Percentiles rank a stretch among this genome's conserved stretches.
Evolutionary conservation across 1,284 basidiomycete species (phyloP).

Genomic region (Ustilago shanxiensis): DNA sequence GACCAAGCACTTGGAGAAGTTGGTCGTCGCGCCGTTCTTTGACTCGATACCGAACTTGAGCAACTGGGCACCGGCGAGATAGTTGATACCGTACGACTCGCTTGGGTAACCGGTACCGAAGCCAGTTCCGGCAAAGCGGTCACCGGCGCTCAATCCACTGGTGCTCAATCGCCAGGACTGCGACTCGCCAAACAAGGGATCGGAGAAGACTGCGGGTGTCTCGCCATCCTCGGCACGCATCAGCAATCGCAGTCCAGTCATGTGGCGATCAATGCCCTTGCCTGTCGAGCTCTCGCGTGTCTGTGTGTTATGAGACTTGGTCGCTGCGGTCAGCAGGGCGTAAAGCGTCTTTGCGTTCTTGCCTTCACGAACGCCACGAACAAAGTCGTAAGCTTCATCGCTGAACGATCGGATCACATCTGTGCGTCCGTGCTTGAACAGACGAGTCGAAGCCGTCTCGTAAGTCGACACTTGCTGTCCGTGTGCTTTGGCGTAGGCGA

Average conservation of each 20-base stretch:
- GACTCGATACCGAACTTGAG: slow-evolving; percentile 97
- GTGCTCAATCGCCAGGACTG: slow-evolving; percentile 92
- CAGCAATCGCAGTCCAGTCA: slow-evolving; percentile 82
- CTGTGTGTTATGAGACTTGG: slow-evolving; percentile 80
- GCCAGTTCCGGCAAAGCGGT: slow-evolving; percentile 90
- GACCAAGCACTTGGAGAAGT: slow-evolving; percentile 79
- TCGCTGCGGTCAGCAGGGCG: slow-evolving; percentile 77
- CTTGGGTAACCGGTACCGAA: slow-evolving; percentile 71
- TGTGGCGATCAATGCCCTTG: slow-evolving; percentile 89
- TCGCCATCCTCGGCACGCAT: slow-evolving; percentile 60
- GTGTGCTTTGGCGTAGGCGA: slow-evolving; percentile 88
- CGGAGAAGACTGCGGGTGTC: slow-evolving; percentile 70
- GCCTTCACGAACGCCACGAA: slow-evolving; percentile 80
- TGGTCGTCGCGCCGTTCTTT: slow-evolving; percentile 83
- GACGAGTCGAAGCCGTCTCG: slow-evolving; percentile 92
- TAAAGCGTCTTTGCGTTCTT: slow-evolving; percentile 74
- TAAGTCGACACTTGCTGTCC: slow-evolving; percentile 88
- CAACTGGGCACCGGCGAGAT: slow-evolving; percentile 82
- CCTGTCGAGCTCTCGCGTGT: slow-evolving; percentile 86
- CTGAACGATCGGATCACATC: slow-evolving; percentile 89
- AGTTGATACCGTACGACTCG: slow-evolving; percentile 62
- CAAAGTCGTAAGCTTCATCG: slow-evolving; percentile 82
- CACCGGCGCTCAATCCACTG: slow-evolving; percentile 87
- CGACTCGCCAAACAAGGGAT: slow-evolving; percentile 82
- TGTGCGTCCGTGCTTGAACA: slow-evolving; percentile 89